phyloP scores from a whole-genome alignment of 2,329 filamentous ascomycete genomes.

The Fusarium floridanum region DNA sequence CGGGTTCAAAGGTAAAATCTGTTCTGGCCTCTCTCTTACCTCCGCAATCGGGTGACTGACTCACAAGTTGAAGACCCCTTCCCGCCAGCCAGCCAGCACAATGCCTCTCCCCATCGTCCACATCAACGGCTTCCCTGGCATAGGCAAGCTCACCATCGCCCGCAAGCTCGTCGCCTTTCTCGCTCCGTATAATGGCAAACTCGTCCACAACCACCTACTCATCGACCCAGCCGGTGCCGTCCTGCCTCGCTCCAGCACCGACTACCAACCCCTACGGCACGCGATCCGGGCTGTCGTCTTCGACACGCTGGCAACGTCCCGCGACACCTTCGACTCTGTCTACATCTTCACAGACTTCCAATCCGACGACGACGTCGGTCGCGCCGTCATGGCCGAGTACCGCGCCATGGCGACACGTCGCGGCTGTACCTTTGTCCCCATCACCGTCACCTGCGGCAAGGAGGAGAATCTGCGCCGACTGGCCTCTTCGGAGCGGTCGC shows the following conservation, averaged over 20 bases:
- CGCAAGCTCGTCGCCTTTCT: background rate
- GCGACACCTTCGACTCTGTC: background rate
- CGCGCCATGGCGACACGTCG: background rate
- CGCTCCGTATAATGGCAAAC: background rate
- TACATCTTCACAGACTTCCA: background rate
- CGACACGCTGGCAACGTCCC: background rate
- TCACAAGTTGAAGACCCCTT: background rate
- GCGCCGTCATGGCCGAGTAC: background rate
- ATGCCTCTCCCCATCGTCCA: background rate
- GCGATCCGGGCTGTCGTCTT: background rate
- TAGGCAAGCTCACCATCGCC: background rate
- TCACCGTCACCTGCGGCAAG: background rate
- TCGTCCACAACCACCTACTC: background rate
- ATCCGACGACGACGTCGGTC: background rate
- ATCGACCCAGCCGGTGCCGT: background rate
- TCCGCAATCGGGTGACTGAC: background rate
- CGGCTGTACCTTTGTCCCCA: background rate
- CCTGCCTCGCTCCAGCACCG: background rate
- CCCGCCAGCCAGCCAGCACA: background rate
- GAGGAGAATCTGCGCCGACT: background rate
- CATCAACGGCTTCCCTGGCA: background rate
- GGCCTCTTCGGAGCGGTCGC: background rate
- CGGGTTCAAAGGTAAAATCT: background rate
- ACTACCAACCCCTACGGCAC: background rate
- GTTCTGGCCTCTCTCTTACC: background rate